Percentiles rank a stretch among this genome's conserved stretches.
phyloP scores from a whole-genome alignment of 176 grass and related monocot species.

The Poa annua region DNA sequence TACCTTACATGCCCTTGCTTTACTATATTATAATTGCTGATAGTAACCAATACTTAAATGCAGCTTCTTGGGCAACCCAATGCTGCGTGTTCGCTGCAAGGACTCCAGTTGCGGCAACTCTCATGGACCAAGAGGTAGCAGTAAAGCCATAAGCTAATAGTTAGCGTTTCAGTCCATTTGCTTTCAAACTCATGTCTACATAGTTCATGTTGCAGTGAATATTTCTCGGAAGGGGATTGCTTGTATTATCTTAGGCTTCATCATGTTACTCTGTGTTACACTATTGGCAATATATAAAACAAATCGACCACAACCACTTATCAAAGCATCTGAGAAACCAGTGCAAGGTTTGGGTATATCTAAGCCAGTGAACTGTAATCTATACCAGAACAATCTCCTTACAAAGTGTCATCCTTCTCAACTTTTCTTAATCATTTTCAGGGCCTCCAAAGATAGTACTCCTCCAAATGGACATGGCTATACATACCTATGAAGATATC shows the following conservation, averaged over 20 bases:
- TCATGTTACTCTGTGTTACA: conserved; percentile 68
- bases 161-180: conserved; percentile 9
- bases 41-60: conserved; percentile 34
- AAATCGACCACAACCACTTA: conserved; percentile 70
- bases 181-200: conserved; percentile 18
- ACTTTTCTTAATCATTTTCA: conserved; percentile 43
- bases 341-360: conserved; percentile 63
- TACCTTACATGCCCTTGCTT: conserved; percentile 2
- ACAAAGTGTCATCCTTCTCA: conserved; percentile 17
- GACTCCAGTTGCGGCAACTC: conserved; percentile 58
- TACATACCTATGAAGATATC: conserved; percentile 94
- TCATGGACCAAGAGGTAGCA: conserved; percentile 71
- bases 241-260: conserved; percentile 80
- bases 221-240: conserved; percentile 72
- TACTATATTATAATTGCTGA: not conserved
- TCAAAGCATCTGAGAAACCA: conserved; percentile 66
- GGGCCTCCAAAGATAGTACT: conserved; percentile 90
- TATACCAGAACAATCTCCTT: not conserved
- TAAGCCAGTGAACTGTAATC: not conserved
- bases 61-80: conserved; percentile 86
- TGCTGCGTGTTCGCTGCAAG: conserved; percentile 64
- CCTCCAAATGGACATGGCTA: conserved; percentile 98
- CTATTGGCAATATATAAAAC: conserved; percentile 83
- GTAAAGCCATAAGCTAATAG: conserved; percentile 10
- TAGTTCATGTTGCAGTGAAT: conserved; percentile 54